These are phyloP conservation scores for Tolypocladium sp. DNA, from an alignment of 2,329 filamentous ascomycete genomes.

Conservation along the genomic window DNA sequence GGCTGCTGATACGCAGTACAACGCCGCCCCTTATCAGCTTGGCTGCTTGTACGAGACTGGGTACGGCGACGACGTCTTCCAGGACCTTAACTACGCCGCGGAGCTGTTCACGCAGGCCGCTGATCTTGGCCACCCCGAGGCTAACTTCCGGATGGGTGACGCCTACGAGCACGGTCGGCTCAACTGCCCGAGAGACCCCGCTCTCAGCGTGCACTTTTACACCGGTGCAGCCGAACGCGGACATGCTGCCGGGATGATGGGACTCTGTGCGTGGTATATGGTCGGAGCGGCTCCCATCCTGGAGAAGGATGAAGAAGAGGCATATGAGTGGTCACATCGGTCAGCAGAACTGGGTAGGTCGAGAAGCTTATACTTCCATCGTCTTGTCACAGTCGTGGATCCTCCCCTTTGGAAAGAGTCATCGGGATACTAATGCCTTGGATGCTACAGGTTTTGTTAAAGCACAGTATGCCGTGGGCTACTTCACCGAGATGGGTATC, in stretches of 20 bases:
- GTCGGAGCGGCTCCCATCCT: slow-evolving; percentile 86
- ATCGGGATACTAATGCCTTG: neutral
- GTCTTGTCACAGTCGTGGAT: neutral
- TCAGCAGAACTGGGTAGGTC: slow-evolving; percentile 75
- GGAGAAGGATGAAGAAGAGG: slow-evolving; percentile 91
- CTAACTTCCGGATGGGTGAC: slow-evolving; percentile 83
- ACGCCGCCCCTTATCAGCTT: slow-evolving; percentile 84
- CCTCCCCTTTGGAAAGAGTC: neutral
- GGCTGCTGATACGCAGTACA: slow-evolving; percentile 84
- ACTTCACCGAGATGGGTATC: slow-evolving; percentile 98
- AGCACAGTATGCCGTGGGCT: slow-evolving; percentile 91
- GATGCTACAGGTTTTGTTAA: slow-evolving; percentile 46
- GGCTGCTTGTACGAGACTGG: slow-evolving; percentile 82
- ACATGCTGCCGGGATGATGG: slow-evolving; percentile 90
- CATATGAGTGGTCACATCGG: slow-evolving; percentile 88
- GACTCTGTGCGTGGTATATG: slow-evolving; percentile 96
- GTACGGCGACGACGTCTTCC: slow-evolving; percentile 91
- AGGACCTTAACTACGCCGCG: slow-evolving; percentile 81
- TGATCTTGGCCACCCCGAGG: slow-evolving; percentile 80
- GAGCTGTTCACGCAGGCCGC: slow-evolving; percentile 92
- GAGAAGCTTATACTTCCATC: neutral
- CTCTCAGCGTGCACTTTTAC: slow-evolving; percentile 94
- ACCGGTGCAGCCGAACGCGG: slow-evolving; percentile 81
- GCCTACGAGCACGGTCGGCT: slow-evolving; percentile 91
- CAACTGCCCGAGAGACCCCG: slow-evolving; percentile 81